Evolutionary conservation across 345 rosid genomes (phyloP), one percentile per base, ranked within the genome.

Genomic region (Capsella bursapastoris): DNA sequence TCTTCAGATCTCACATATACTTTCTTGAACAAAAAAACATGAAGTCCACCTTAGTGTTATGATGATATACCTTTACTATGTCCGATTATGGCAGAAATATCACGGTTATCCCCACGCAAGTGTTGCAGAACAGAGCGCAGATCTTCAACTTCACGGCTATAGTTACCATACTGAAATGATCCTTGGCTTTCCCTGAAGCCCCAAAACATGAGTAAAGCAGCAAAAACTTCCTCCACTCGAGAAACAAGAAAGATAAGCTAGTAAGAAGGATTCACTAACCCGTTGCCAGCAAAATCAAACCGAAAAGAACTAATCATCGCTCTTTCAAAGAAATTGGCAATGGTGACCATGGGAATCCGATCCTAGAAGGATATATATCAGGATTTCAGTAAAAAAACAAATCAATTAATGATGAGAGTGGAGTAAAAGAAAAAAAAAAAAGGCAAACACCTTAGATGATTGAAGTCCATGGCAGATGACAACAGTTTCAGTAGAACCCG

Each of bases 221-320:
- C 28, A 43, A 34, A 58, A 10, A 48, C 62, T 29, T 57, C 3
- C 47, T 37, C 51, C 43, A 40, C 0, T 34, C 47, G 2, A 48
- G 16, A 37, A 43, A 6, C 59, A 40, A n/a, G 10, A 76, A 32
- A 29, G 27, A 32, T 2, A 31, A 61, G 47, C 28, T 28, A 13
- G 8, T 25, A 25, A 51, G 27, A 18, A 14, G 34, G 29, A 53
- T 48, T 16, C 47, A 55, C 67, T 69, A 70, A 89, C 96, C 98
- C 98, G 53, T 93, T 93, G 63, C 98, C 98, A 37, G 97, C 84
- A 78, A 94, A 94, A 72, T 91, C 97, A 69, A 90, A 91, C 55
- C 97, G 92, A 68, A 84, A 94, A 38, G 89, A 86, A 48, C 80
- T 83, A 63, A 79, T 88, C 82, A 84, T 90, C 4, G 79, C 81